These are phyloP conservation scores for Colletotrichum viniferum DNA, from an alignment of 2,329 filamentous ascomycete genomes.

Conservation along the genomic window DNA sequence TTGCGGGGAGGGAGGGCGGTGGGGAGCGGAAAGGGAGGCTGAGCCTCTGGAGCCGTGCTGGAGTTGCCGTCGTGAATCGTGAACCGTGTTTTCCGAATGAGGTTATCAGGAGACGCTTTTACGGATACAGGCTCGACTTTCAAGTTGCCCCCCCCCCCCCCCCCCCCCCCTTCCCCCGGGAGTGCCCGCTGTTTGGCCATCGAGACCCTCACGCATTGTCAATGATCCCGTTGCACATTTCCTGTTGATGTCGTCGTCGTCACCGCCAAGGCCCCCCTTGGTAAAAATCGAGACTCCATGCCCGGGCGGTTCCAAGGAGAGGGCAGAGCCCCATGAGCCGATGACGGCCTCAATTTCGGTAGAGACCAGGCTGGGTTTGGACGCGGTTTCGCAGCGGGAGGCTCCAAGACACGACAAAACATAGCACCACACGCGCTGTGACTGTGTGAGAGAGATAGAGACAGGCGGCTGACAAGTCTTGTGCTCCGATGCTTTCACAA, in stretches of 20 bases:
- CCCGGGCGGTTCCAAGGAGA: neutral
- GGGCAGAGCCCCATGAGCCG: neutral
- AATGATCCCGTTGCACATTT: neutral
- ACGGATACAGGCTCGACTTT: neutral
- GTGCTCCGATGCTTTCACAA: neutral
- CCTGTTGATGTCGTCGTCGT: neutral
- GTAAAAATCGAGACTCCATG: neutral
- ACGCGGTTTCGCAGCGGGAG: neutral
- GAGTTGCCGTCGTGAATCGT: neutral
- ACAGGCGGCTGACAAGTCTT: neutral
- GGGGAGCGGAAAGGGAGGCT: neutral
- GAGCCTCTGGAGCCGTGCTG: neutral
- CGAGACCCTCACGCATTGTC: neutral
- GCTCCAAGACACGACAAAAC: neutral
- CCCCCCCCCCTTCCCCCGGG: neutral
- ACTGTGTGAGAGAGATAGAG: neutral
- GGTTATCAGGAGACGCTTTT: conserved; percentile 1
- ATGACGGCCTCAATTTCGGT: conserved; percentile 11
- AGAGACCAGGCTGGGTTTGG: neutral
- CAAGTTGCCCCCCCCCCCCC: neutral
- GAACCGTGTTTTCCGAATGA: neutral
- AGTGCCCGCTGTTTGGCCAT: neutral
- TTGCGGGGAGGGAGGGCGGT: conserved; percentile 1
- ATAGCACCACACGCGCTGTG: neutral
- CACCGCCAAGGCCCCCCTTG: neutral